Evolutionary conservation across 2,329 filamentous ascomycete genomes (phyloP), one percentile per base, ranked within the genome.

Genomic region (Parascedosporium putredinis): DNA sequence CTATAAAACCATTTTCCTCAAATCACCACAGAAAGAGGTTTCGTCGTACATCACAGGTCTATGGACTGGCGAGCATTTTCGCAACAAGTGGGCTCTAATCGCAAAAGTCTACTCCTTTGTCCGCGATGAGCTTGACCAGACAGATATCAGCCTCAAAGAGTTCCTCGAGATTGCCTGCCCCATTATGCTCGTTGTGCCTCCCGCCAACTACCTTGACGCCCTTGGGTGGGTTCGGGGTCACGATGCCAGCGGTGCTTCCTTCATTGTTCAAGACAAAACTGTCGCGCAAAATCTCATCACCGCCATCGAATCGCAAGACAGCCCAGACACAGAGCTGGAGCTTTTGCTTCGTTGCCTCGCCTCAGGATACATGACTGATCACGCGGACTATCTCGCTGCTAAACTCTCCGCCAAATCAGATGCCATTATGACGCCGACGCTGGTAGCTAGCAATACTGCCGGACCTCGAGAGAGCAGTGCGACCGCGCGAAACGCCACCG

Each of bases 101-200:
- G 71, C 74, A 45, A 76, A 75, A 57, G 72, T 74, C 16, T 79
- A 76, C 65, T 78, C 75, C 27, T 67, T 69, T 52, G 65, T 76
- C 45, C 70, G 75, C 45, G 74, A 78, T 55, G 63, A 70, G 42
- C 59, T 72, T 48, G 71, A 73, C 56, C 70, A 71, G 54, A 60
- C 64, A 20, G 63, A 68, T 27, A 67, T 73, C 22, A 64, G 70
- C 42, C 63, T 79, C 33, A 65, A 72, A 45, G 59, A 64, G 8
- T 78, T 76, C 60, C 64, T 78, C 43, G 53, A 55, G 14, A 55
- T 73, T 52, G 67, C 66, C 44, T 69, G 69, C 51, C 67, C 69
- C 42, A 60, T 69, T 49, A 71, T 78, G 59, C 66, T 67, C 22
- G 64, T 79, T 49, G 59, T 73, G 45, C 57, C 65, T 20, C 70